Evolutionary conservation across 768 basidiomycete genomes (phyloP), one percentile per base, ranked within the genome.

Genomic region (Lactarius hatsudake): DNA sequence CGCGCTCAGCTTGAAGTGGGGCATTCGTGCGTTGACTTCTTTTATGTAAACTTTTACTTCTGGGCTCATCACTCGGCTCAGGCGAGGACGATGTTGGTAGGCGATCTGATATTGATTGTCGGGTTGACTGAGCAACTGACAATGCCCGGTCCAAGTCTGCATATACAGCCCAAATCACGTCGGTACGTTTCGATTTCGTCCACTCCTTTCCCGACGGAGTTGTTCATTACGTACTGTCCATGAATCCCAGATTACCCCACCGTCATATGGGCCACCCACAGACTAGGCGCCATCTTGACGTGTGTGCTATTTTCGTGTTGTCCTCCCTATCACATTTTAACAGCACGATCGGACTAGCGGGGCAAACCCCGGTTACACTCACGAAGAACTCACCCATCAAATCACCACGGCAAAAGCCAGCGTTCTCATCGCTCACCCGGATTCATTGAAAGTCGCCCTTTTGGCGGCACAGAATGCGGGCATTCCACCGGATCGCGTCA

Each of bases 361-460:
- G 20, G 84, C 86, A 13, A 90, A 90, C 70, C 88, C 88, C 3
- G 75, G 76, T 6, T 89, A 83, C 73, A 84, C 82, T 18, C 72
- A 77, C 2, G 83, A 84, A 13, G 88, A 90, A 71, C 80, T 90
- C 2, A 76, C 75, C 3, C 79, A 89, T 72, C 88, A 89, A 73
- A 78, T 89, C 18, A 64, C 65, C 1, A 28, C 63, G 20, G 40
- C 65, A n/a, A 71, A 64, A 28, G 60, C 71, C 6, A 38, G 59
- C 17, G n/a, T 79, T 13, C 57, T 80, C 32, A 65, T 81, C 7
- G 69, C 74, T 26, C 74, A 78, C 51, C 74, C 78, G 5, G 71
- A 62, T 13, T 73, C 71, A 2, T 30, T 80, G 36, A 60, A 64
- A 12, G 71, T 63, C 1, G 79, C 78, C 3, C 40, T 77, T 9